Evolutionary conservation across 768 basidiomycete species (phyloP).

Genomic region (Agaricus sinodeliciosus): DNA sequence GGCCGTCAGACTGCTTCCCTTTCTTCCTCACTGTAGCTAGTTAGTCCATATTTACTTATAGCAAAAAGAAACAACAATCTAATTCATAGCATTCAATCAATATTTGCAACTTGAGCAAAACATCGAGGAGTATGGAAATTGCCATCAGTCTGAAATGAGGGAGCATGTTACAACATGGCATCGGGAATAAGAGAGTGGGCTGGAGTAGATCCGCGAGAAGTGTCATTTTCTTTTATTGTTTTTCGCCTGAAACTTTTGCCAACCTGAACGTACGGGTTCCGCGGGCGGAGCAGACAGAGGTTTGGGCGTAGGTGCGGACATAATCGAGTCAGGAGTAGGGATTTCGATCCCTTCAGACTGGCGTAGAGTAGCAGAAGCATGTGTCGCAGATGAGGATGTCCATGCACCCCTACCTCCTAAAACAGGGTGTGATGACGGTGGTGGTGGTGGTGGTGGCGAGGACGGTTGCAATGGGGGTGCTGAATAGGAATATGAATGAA

Average conservation of each 20-base stretch:
- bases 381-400: conserved; percentile 17
- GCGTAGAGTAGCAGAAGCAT: conserved; percentile 13
- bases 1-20: too few relatives aligned
- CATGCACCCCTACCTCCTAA: background rate
- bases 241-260: conserved; percentile 52
- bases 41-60: conserved; percentile 10
- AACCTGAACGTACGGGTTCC: conserved; percentile 37
- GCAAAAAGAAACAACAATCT: conserved; percentile 1
- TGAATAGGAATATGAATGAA: background rate
- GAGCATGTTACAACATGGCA: background rate
- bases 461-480: conserved; percentile 13
- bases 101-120: background rate
- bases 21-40: conserved; percentile 7
- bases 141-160: too few relatives aligned
- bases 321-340: background rate
- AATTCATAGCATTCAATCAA: conserved; percentile 5
- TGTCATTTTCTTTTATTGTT: conserved; percentile 23
- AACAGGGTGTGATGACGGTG: conserved; percentile 7
- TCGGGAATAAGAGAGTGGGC: background rate
- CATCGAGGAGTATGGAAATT: background rate
- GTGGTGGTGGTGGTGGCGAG: conserved; percentile 16
- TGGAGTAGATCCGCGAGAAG: background rate
- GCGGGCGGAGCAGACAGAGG: conserved; percentile 14
- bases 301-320: conserved; percentile 1
- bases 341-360: background rate